Base-by-base conservation (phyloP, 305 asterid genomes). In the Fraxinus platypoda region DNA sequence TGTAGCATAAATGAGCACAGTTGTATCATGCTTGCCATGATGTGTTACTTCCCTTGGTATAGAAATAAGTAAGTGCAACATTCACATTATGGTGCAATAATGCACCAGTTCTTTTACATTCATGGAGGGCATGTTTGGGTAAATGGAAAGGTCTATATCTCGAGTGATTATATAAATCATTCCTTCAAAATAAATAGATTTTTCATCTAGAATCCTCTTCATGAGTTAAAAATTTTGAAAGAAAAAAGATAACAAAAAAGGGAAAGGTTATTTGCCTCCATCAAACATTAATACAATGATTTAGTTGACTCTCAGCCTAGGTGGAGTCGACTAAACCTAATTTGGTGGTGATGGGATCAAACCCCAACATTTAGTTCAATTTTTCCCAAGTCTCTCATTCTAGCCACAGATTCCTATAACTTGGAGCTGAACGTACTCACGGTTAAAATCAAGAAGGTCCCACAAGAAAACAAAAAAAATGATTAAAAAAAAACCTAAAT, bases 11-110 rank as follows among this genome's bases (percentile, higher is more conserved):
- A 78, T 43, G 72, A 66, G 26, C 28, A 37, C 26, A 46, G 33
- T 33, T 76, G 77, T 41, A 78, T 38, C 34, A 71, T 9, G 74
- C 33, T 68, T 82, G n/a, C 28, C 52, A 41, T 79, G 73, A 35
- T 64, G 5, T 3, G 23, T 52, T 19, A 33, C 33, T 34, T 30
- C 35, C 49, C 76, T 41, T 13, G 26, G 43, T 17, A 15, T 71
- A 12, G 19, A 68, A 26, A 68, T 26, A 71, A 71, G 43, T 43
- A 57, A 73, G 79, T 8, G 52, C 62, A n/a, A 38, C 13, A 31
- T 33, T 26, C 8, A 28, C n/a, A 54, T 43, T 76, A 38, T 74
- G 23, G 13, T 30, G 31, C 43, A 59, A 62, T 25, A 62, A 74
- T 41, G 74, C 26, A n/a, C 72, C 66, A 79, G 54, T 34, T 64